Base-by-base conservation (phyloP, 2,329 filamentous ascomycete species). In the Verticillium nonalfalfae region DNA sequence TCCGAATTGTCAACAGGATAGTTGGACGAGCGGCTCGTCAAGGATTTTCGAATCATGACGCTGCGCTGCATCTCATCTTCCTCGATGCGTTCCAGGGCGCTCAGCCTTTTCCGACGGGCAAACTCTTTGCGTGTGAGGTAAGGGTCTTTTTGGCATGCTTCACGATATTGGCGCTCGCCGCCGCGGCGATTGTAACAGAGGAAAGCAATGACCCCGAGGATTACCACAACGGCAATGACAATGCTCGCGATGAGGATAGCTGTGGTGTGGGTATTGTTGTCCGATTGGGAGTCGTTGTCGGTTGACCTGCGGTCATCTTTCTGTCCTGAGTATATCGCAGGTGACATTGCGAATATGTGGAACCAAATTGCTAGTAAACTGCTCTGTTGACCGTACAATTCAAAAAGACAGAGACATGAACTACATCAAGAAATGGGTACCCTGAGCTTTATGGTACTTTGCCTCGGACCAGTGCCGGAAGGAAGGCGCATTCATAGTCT, bases 41-140 rank as follows among this genome's bases (percentile, higher is more conserved):
- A 68, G 2, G 77, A 79, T 66, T 81, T 81, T 59, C 74, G 73
- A 61, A 81, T 80, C 66, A 80, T 77, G 56, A 68, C 70, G 35
- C 68, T 66, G 13, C 78, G 70, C 62, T 78, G 72, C 33, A 69
- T 61, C 62, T 81, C 78, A 50, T 75, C 71, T 35, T 75, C 68
- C 31, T 72, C 67, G 15, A 67, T 61, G 7, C 66, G 61, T 35
- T 71, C 66, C 26, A 64, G 31, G 13, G 64, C 59, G 60, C 66
- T 71, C 65, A 72, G 66, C 63, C 69, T 73, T 56, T 69, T 66
- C 55, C 64, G 66, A 9, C 64, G 64, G 4, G 52, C n/a, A 60
- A 67, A 66, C 56, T 67, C 65, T 54, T 62, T 66, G 14, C 58
- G 66, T 21, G 65, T 68, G 36, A 71, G 60, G 63, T 68, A 71